Evolutionary conservation across 169 alveolate species (phyloP), one percentile per base, ranked within the genome.

Genomic region (Ichthyophthirius multifiliis): DNA sequence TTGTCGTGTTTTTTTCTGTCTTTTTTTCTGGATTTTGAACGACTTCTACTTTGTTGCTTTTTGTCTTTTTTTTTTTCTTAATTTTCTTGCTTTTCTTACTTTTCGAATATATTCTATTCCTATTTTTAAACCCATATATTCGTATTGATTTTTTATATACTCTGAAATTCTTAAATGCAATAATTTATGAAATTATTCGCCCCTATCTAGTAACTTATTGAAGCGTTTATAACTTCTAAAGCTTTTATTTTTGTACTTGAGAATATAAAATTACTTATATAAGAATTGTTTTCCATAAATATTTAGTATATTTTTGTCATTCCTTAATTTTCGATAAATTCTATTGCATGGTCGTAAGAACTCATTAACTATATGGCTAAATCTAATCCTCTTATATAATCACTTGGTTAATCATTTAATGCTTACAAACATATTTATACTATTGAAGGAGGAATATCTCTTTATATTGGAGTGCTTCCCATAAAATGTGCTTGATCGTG

Each of bases 1-100:
- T 55, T 55, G 23, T 55, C 71, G 13, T 55, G 23, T 39, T 55
- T 55, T 55, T 55, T 55, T 39, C 31, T 55, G 13, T 55, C 71
- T 55, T 55, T 55, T 39, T 55, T 55, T 55, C 71, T 55, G 9
- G 71, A 55, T 55, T 39, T 55, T 4, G 71, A 55, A 12, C 71
- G 23, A 27, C 71, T 55, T 23, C 31, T 55, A 23, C 71, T 55
- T 55, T 55, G 43, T 27, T 55, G 43, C 16, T 55, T 55, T 27
- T 7, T 55, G 34, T 55, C 71, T 27, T 55, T 55, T 55, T 55
- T 27, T 55, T 18, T 55, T 4, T 55, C 71, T 4, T 34, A 55
- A 27, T 55, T 55, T 27, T 55, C 71, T 27, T 39, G 23, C 31
- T 39, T 55, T 1, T 55, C 71, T 27, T 55, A 34, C 31, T 39